Base-by-base conservation (phyloP, 2,329 filamentous ascomycete genomes). In the Talaromyces sp. region DNA sequence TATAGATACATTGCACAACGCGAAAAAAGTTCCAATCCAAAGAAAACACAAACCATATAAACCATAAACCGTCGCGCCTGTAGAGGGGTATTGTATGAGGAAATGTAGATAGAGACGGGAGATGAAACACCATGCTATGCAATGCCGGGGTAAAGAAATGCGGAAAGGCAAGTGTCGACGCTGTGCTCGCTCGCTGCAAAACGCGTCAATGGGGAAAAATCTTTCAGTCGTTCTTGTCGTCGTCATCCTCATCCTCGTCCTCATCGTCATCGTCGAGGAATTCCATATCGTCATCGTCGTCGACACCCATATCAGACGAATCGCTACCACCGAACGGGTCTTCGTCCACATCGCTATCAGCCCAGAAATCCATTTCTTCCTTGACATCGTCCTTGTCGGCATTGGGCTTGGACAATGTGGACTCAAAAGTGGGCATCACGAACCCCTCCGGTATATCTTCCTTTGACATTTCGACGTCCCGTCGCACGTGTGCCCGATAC, bases 301-400 rank as follows among this genome's bases (percentile, higher is more conserved):
- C 53, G 19, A 25, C 27, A n/a, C 43, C 64, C 8, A 65, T 25
- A 47, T 65, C 64, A 22, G 64, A 80, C 5, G 81, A 83, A 70
- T 92, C 90, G 71, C 89, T 91, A 17, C 89, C 89, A 10, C 89
- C 90, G 77, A 93, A 93, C 70, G 93, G 45, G 19, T 60, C 56
- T 7, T 63, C 64, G n/a, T 91, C 87, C 70, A 92, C 90, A 70
- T 91, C 91, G 58, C 87, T 88, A 75, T 91, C 90, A 38, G 86
- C 87, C 90, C 92, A 95, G 75, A 96, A 96, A 67, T 91, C 91
- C 70, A 90, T 89, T 70, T 96, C 91, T 15, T 84, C 75, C 70
- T 89, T 87, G 1, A 88, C 87, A 1, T 82, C 82, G 2, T 87
- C 85, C 13, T 83, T 81, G 17, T 65, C 58, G 13, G 22, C 22